Conservation (phyloP, 2,329 filamentous ascomycete genomes). For the Simplicillium sp. region DNA sequence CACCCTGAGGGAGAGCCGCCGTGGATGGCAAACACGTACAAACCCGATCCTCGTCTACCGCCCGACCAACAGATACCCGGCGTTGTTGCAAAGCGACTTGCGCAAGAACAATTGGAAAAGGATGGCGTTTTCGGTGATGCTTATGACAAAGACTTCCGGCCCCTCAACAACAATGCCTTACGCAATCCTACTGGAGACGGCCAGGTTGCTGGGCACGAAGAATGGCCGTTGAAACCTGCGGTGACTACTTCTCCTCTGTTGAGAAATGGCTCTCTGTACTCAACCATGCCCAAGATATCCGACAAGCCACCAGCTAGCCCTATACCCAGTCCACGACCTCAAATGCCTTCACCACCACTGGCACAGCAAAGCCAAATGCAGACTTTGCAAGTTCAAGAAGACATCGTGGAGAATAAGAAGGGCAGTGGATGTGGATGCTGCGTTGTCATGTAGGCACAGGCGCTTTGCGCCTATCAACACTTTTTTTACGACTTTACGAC, state of each 20-base stretch:
- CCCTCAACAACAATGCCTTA: conserved; percentile 60
- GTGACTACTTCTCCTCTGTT: conserved; percentile 35
- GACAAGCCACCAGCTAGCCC: conserved; percentile 22
- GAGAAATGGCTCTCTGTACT: conserved; percentile 42
- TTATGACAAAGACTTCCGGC: conserved; percentile 82
- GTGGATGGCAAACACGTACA: conserved; percentile 92
- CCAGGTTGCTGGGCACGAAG: conserved; percentile 17
- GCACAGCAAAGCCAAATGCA: conserved; percentile 12
- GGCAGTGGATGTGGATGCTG: conserved; percentile 42
- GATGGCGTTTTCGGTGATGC: conserved; percentile 78
- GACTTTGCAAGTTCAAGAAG: conserved; percentile 7
- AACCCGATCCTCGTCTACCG: conserved; percentile 85
- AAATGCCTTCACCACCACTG: conserved; percentile 16
- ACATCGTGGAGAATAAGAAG: conserved; percentile 24
- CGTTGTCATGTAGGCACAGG: conserved; percentile 33
- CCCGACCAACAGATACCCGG: conserved; percentile 93
- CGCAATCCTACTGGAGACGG: conserved; percentile 22
- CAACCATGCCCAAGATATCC: conserved; percentile 52
- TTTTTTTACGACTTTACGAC: not conserved
- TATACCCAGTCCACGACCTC: conserved; percentile 34
- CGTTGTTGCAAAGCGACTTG: conserved; percentile 81
- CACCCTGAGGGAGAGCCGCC: conserved; percentile 89
- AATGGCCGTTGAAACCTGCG: conserved; percentile 49
- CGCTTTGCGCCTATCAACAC: not conserved
- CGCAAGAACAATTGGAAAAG: conserved; percentile 91